Conservation (phyloP, 305 asterid species). For the Fraxinus albicans region DNA sequence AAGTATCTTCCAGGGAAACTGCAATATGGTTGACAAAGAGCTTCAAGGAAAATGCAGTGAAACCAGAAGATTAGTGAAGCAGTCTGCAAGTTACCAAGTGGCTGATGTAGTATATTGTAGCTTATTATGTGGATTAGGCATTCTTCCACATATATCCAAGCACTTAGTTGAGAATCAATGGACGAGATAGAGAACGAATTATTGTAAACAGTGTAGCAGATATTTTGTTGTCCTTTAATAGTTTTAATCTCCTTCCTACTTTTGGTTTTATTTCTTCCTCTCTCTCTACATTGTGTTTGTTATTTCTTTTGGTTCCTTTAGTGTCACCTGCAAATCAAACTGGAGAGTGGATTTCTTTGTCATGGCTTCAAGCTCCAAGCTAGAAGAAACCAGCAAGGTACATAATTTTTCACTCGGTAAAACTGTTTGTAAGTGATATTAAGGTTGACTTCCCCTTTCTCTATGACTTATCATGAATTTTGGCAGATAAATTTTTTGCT, state of each 20-base stretch:
- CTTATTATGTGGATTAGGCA: conserved; percentile 29
- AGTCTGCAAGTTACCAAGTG: conserved; percentile 26
- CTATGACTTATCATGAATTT: background rate
- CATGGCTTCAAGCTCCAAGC: conserved; percentile 5
- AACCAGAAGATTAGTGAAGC: conserved; percentile 46
- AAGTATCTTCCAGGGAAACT: conserved; percentile 93
- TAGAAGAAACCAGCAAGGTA: conserved; percentile 24
- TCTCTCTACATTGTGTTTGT: conserved; percentile 15
- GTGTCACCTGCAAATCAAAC: conserved; percentile 18
- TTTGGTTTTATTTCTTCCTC: background rate
- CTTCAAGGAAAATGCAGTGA: conserved; percentile 67
- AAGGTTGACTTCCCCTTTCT: conserved; percentile 8
- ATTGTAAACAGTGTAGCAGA: conserved; percentile 31
- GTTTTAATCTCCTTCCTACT: background rate
- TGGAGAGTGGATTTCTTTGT: conserved; percentile 7
- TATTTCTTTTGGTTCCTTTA: conserved; percentile 23
- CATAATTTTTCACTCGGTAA: conserved; percentile 16
- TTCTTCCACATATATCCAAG: conserved; percentile 29
- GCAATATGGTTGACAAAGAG: conserved; percentile 95
- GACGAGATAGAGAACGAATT: conserved; percentile 28
- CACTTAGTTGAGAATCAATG: conserved; percentile 22
- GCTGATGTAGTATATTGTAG: conserved; percentile 30
- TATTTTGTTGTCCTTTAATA: conserved; percentile 25
- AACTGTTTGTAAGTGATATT: conserved; percentile 5
- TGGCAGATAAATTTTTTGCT: background rate